Evolutionary conservation across 2,329 filamentous ascomycete species (phyloP).

Genomic region (Drechslera avenae): DNA sequence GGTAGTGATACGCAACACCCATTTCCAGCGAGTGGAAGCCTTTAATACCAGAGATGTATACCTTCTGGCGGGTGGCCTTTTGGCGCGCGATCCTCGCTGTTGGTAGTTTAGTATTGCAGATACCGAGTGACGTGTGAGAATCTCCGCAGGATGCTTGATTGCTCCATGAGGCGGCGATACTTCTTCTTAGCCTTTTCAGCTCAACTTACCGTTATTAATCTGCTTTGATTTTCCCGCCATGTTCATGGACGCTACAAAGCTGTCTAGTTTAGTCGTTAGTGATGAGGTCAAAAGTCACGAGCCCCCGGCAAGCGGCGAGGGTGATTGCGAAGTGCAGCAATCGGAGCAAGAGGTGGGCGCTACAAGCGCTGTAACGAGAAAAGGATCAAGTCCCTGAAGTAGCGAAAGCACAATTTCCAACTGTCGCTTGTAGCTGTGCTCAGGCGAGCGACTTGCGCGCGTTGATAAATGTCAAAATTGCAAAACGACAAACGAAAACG

Average conservation of each 20-base stretch:
- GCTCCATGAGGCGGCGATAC: background rate
- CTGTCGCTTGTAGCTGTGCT: too few species aligned
- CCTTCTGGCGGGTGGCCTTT: slow-evolving; percentile 17
- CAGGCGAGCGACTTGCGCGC: too few species aligned
- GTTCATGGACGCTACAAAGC: background rate
- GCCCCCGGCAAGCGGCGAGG: too few species aligned
- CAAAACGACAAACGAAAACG: slow-evolving; percentile 2
- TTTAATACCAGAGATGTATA: slow-evolving; percentile 34
- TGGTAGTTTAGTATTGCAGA: slow-evolving; percentile 1
- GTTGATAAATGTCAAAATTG: background rate
- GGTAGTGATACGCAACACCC: slow-evolving; percentile 38
- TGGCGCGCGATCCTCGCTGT: background rate
- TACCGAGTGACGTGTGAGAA: background rate
- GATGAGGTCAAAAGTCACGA: too few species aligned
- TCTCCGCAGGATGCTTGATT: background rate
- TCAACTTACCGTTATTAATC: background rate
- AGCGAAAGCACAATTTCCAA: too few species aligned
- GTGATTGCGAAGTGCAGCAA: too few species aligned
- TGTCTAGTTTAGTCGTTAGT: too few species aligned
- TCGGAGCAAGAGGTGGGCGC: too few species aligned
- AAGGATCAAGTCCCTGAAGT: too few species aligned
- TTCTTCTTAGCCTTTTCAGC: background rate
- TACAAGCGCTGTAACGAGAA: too few species aligned
- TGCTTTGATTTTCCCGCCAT: background rate
- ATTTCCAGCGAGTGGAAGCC: slow-evolving; percentile 28